Conservation (phyloP, 768 basidiomycete species). For the Calocybe indica region DNA sequence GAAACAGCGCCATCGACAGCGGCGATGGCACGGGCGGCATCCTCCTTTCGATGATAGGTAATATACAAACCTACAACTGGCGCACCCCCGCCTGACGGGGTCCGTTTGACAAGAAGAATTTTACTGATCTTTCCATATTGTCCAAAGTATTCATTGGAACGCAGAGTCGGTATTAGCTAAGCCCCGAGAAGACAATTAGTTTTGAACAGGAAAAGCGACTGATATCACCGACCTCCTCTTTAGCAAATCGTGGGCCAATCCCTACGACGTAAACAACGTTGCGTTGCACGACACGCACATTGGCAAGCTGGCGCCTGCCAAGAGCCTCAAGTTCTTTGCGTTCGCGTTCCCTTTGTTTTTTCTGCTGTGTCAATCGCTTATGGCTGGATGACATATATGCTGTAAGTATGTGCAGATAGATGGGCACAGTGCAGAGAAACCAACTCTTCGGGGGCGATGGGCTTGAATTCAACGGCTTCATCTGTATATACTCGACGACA, state of each 20-base stretch:
- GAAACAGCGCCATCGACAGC: conserved; percentile 91
- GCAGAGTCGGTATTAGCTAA: conserved; percentile 85
- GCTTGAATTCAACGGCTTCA: conserved; percentile 90
- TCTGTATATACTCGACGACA: conserved; percentile 92
- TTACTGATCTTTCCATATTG: conserved; percentile 98
- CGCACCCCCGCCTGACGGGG: conserved; percentile 61
- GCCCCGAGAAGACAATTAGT: conserved; percentile 8
- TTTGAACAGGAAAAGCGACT: conserved; percentile 1
- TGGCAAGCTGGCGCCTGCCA: conserved; percentile 80
- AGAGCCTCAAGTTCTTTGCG: conserved; percentile 90
- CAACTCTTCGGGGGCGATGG: conserved; percentile 93
- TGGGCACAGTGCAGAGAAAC: conserved; percentile 26
- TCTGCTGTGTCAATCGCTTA: conserved; percentile 91
- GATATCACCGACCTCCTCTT: conserved; percentile 76
- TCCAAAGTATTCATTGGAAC: conserved; percentile 95
- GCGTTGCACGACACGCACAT: conserved; percentile 94
- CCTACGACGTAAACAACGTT: conserved; percentile 96
- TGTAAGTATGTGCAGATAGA: conserved; percentile 7
- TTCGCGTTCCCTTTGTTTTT: conserved; percentile 91
- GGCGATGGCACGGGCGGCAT: conserved; percentile 88
- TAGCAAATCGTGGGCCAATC: conserved; percentile 88
- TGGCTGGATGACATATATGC: conserved; percentile 47
- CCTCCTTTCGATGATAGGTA: conserved; percentile 90
- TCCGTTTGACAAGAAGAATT: conserved; percentile 89
- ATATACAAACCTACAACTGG: conserved; percentile 93